Percentiles rank a stretch among this genome's conserved stretches.
Conservation (phyloP, 78 protist genomes). For the Dictyostelium purpureum region DNA sequence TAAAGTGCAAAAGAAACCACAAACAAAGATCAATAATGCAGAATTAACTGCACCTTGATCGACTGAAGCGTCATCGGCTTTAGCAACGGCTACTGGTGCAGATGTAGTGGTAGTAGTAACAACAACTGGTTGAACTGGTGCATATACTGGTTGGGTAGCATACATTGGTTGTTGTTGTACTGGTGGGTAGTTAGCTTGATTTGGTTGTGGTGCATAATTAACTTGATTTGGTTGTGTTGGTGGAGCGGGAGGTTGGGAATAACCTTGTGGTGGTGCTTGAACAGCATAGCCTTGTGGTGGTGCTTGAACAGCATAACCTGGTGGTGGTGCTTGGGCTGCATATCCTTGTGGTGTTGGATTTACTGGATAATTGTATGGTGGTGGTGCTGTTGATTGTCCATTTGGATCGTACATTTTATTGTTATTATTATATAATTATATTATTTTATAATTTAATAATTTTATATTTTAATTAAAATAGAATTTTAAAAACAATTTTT, state of each 20-base stretch:
- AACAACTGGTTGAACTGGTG: not conserved
- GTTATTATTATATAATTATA: too few relatives aligned
- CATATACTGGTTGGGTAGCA: not conserved
- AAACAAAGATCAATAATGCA: not conserved
- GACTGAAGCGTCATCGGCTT: not conserved
- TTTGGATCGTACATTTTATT: too few relatives aligned
- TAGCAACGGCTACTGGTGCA: not conserved
- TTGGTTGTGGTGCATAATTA: slow-evolving; percentile 1
- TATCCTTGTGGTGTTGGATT: not conserved
- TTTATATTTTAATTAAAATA: too few relatives aligned
- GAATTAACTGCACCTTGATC: not conserved
- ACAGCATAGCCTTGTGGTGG: not conserved
- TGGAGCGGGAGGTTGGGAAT: not conserved
- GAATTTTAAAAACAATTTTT: too few relatives aligned
- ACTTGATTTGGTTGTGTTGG: not conserved
- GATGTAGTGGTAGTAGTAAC: too few relatives aligned
- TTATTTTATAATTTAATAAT: too few relatives aligned
- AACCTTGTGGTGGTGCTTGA: not conserved
- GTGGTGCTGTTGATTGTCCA: not conserved
- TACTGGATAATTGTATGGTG: too few relatives aligned
- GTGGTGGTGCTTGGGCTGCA: not conserved
- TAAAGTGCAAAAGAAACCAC: not conserved
- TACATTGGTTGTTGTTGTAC: not conserved
- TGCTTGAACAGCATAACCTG: not conserved
- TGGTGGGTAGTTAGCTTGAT: not conserved